Evolutionary conservation across 129 eudicot species (phyloP).

Genomic region (Glebionis coronaria): DNA sequence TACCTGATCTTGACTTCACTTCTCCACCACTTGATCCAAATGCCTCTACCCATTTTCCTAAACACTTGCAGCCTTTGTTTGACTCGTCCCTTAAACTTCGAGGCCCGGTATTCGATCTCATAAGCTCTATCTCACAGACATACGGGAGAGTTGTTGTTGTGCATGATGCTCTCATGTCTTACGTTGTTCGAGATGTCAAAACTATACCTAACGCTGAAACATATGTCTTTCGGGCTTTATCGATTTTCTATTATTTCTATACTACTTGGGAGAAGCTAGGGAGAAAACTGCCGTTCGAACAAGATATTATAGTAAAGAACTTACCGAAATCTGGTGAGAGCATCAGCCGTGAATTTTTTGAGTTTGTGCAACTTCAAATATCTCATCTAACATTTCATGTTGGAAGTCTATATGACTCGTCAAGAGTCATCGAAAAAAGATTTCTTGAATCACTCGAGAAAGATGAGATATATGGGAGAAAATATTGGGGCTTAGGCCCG

Average conservation of each 20-base stretch:
- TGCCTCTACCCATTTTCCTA: slow-evolving; percentile 30
- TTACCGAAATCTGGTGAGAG: slow-evolving; percentile 18
- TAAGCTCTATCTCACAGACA: slow-evolving; percentile 17
- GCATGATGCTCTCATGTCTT: slow-evolving; percentile 41
- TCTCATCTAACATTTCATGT: neutral
- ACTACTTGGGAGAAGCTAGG: slow-evolving; percentile 9
- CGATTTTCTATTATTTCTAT: slow-evolving; percentile 22
- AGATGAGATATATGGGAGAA: slow-evolving; percentile 16
- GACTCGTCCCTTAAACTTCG: slow-evolving; percentile 33
- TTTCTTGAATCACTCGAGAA: slow-evolving; percentile 37
- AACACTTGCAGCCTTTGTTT: slow-evolving; percentile 32
- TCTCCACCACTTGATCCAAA: slow-evolving; percentile 14
- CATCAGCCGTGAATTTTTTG: slow-evolving; percentile 27
- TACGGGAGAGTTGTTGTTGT: slow-evolving; percentile 25
- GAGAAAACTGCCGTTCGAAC: slow-evolving; percentile 19
- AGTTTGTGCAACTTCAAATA: slow-evolving; percentile 1
- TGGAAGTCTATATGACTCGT: slow-evolving; percentile 46
- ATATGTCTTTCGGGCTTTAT: slow-evolving; percentile 26
- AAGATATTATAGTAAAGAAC: neutral
- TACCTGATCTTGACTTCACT: slow-evolving; percentile 11
- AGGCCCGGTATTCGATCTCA: slow-evolving; percentile 17
- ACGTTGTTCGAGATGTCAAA: slow-evolving; percentile 38
- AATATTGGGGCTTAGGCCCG: slow-evolving; percentile 65
- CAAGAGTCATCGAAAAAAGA: slow-evolving; percentile 36
- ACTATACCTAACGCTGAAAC: slow-evolving; percentile 40